These are phyloP conservation scores for Elsinoe necatrix DNA, from an alignment of 2,329 filamentous ascomycete species.

Conservation along the genomic window DNA sequence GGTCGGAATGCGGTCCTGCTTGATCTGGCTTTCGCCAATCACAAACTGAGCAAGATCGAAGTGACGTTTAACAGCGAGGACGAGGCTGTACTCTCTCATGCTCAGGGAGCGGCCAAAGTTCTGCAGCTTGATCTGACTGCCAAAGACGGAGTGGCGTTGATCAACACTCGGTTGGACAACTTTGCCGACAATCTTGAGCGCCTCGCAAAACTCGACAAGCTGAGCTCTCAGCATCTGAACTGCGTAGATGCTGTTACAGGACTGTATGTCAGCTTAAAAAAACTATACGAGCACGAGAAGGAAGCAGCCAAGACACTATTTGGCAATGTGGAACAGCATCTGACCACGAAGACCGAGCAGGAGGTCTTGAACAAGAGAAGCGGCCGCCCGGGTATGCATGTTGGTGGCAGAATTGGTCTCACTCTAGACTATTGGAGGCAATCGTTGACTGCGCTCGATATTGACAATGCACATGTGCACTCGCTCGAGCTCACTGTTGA, in stretches of 20 bases:
- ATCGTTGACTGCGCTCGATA: slow-evolving; percentile 29
- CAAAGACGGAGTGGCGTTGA: slow-evolving; percentile 49
- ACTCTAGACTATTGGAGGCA: slow-evolving; percentile 63
- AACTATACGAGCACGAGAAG: slow-evolving; percentile 63
- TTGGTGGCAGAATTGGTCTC: slow-evolving; percentile 57
- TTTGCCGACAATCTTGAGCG: slow-evolving; percentile 66
- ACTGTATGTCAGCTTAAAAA: slow-evolving; percentile 60
- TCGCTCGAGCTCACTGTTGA: slow-evolving; percentile 60
- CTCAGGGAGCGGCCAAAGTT: slow-evolving; percentile 55
- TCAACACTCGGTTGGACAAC: slow-evolving; percentile 61
- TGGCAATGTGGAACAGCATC: slow-evolving; percentile 39
- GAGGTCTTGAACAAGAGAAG: slow-evolving; percentile 60
- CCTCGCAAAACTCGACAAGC: slow-evolving; percentile 60
- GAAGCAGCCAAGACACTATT: slow-evolving; percentile 40
- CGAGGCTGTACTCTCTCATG: slow-evolving; percentile 51
- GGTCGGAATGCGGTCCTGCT: slow-evolving; percentile 29
- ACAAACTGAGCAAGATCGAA: slow-evolving; percentile 45
- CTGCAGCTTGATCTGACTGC: slow-evolving; percentile 58
- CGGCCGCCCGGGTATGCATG: slow-evolving; percentile 64
- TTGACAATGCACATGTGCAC: slow-evolving; percentile 48
- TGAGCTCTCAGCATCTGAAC: slow-evolving; percentile 62
- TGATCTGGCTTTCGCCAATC: slow-evolving; percentile 25
- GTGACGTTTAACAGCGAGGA: slow-evolving; percentile 55
- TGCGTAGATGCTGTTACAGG: slow-evolving; percentile 71
- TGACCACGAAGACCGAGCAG: slow-evolving; percentile 44